Evolutionary conservation across 2,329 filamentous ascomycete species (phyloP), one percentile per base, ranked within the genome.

Genomic region (Trichocomaceae sp.): DNA sequence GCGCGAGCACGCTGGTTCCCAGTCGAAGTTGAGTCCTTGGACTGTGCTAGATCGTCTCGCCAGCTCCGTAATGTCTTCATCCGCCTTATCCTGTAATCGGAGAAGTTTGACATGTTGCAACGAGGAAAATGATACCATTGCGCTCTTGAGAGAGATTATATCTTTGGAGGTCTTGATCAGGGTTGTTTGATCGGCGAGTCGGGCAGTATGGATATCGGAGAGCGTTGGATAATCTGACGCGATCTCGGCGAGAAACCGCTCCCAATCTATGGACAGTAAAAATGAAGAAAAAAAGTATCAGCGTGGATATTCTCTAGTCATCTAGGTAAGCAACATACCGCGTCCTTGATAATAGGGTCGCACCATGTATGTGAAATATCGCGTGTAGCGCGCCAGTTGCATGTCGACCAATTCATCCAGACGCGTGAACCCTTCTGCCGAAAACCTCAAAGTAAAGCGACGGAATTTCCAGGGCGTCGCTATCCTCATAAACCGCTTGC

Each of bases 101-200:
- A 87, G 75, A 13, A 87, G 77, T 58, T 86, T 83, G 50, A 87
- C 77, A 63, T 86, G 80, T 62, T 85, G 81, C 10, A 87, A 74
- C 26, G 77, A 76, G 1, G 75, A 78, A 62, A 87, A 86, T 1
- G 79, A 77, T 33, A 72, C 69, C 58, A 84, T 76, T 17, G 81
- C 82, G 55, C 76, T 75, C 56, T 75, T 78, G 33, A 85, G 68
- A 17, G 81, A 73, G 13, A 67, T 64, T 39, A 77, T 71, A 61
- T 85, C 83, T 57, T 78, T 72, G 49, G 75, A 67, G 2, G 72
- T 74, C 37, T 72, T 66, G 51, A 83, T 68, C 42, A 85, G 75
- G 17, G 74, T 70, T 9, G 56, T 63, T 58, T 74, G 71, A 33
- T 73, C 70, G n/a, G 63, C 63, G 7, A 72, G 58, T 26, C 71